Evolutionary conservation across 139 green algal genomes (phyloP).

Genomic region (Picochlorum sp.): DNA sequence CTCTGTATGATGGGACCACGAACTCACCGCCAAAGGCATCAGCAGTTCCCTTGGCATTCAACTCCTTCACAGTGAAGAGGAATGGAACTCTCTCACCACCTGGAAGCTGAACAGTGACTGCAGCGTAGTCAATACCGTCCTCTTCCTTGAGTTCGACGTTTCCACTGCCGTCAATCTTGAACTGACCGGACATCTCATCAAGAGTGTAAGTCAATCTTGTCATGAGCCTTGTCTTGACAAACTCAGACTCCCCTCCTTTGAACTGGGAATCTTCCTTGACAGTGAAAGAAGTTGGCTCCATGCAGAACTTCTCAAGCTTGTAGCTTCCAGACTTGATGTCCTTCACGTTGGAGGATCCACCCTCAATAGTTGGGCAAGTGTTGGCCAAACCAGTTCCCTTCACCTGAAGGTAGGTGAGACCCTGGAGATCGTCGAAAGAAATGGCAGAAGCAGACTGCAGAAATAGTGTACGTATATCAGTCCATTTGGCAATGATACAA

Average conservation of each 20-base stretch:
- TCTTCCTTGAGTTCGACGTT: constrained; percentile 87
- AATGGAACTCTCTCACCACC: constrained; percentile 98
- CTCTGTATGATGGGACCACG: constrained; percentile 95
- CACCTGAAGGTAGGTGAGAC: constrained; percentile 96
- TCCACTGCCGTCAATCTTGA: constrained; percentile 80
- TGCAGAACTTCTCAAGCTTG: constrained; percentile 92
- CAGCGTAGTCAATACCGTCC: constrained; percentile 97
- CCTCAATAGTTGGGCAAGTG: constrained; percentile 90
- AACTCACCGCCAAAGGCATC: constrained; percentile 94
- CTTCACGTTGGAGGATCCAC: constrained; percentile 64
- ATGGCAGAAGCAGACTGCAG: constrained; percentile 61
- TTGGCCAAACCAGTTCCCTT: constrained; percentile 97
- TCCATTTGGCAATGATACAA: neutral
- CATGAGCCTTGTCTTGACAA: constrained; percentile 98
- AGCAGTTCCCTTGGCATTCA: constrained; percentile 64
- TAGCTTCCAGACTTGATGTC: constrained; percentile 87
- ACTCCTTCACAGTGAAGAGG: constrained; percentile 98
- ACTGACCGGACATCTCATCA: constrained; percentile 77
- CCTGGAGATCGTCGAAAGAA: constrained; percentile 92
- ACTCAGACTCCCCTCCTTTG: constrained; percentile 78
- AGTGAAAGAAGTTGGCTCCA: constrained; percentile 94
- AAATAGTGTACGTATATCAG: neutral
- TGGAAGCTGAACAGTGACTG: constrained; percentile 93
- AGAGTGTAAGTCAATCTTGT: constrained; percentile 98
- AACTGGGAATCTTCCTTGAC: constrained; percentile 86